Conservation (phyloP, 78 protist species). For the Mantamonas sphyraenae region DNA sequence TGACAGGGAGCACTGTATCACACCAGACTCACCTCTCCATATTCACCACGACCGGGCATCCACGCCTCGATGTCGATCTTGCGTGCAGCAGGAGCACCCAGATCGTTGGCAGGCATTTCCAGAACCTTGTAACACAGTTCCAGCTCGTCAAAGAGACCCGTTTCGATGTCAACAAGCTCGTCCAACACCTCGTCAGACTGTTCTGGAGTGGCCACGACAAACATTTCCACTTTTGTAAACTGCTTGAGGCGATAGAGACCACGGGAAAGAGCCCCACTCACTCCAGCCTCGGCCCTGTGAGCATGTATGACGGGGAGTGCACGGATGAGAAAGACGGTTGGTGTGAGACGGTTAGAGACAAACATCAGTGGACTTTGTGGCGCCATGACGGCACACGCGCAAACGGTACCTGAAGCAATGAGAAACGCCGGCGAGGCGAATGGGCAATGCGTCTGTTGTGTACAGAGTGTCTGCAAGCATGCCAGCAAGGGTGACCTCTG, state of each 20-base stretch:
- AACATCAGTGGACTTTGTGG: not conserved
- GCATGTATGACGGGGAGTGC: not conserved
- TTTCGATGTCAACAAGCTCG: conserved; percentile 27
- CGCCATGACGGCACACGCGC: not conserved
- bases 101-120: conserved; percentile 69
- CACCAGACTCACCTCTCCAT: conserved; percentile 79
- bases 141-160: conserved; percentile 39
- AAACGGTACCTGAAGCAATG: conserved; percentile 58
- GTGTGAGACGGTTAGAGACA: not conserved
- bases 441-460: conserved; percentile 29
- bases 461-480: conserved; percentile 25
- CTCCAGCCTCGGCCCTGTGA: not conserved
- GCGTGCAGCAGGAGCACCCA: conserved; percentile 73
- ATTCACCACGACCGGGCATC: conserved; percentile 72
- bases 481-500: conserved; percentile 78
- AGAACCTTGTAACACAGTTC: conserved; percentile 48
- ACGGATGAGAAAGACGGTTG: not conserved
- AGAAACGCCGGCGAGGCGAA: conserved; percentile 51
- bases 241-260: conserved; percentile 87
- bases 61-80: conserved; percentile 87
- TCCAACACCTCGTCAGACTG: conserved; percentile 12
- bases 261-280: not conserved
- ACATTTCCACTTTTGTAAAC: conserved; percentile 85
- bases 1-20: too few relatives aligned
- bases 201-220: conserved; percentile 46